Base-by-base conservation (phyloP, 2,329 filamentous ascomycete species). In the Arthrobotrys iridis region DNA sequence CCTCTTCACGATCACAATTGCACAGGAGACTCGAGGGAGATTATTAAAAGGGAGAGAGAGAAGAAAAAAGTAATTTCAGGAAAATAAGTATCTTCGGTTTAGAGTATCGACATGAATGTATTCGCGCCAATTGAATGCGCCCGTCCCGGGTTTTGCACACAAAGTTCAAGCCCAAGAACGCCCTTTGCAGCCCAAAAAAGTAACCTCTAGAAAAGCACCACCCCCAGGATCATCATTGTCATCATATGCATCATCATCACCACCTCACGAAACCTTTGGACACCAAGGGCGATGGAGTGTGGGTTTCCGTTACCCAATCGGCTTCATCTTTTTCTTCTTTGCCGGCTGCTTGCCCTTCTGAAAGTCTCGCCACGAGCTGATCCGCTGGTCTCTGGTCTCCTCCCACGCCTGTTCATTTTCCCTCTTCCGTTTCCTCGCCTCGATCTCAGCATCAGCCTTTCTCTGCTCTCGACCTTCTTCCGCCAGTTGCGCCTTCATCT, bases 401-500 rank as follows among this genome's bases (percentile, higher is more conserved):
- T 99, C 95, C 95, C 95, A 99, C 77, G 93, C 91, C 84, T 95
- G 89, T 78, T 98, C 93, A 82, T 95, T 92, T 81, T 98, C 93
- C 74, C 95, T 87, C 87, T 94, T 94, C 79, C 91, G 87, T 84
- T 93, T 94, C 80, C 92, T 85, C 78, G 87, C 87, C 80, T 94
- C 93, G 7, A 91, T 76, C 83, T 97, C 94, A 79, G 93, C 91
- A 20, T 99, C 95, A 80, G 89, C 89, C 81, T 91, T 91, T 81
- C 89, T 88, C 86, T 96, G 90, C 84, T 95, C 90, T 64, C 95
- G 87, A 4, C 95, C 95, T 82, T 99, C 94, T 83, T 99, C 95
- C 83, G 96, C 93, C 90, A 99, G 91, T 85, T 95, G 91, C 41
- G 92, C 95, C 84, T 96, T 96, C 82, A 94, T 83, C 86, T 97